Evolutionary conservation across 768 basidiomycete genomes (phyloP), one percentile per base, ranked within the genome.

Genomic region (Leccinum olivaceopallidum): DNA sequence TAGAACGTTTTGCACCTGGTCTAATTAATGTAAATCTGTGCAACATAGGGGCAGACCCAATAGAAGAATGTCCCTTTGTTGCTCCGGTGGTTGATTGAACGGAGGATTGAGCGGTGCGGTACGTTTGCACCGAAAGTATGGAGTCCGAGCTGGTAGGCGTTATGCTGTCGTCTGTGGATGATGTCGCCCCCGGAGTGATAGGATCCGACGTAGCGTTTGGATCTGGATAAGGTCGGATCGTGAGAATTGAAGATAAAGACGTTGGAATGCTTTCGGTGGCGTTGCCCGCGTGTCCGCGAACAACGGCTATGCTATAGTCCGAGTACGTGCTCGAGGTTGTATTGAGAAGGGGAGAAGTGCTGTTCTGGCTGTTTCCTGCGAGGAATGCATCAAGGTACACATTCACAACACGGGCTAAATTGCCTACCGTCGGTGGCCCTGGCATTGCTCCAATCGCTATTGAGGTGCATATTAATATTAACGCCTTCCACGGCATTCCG

Each of bases 21-120:
- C 89, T 92, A 67, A 94, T 81, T 34, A 95, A 80, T 22, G 93
- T 89, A 79, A 95, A 95, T 18, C 94, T 88, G 71, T 95, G 94
- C 3, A 93, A 80, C 55, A 87, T 79, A 0, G 85, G 81, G 1
- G 82, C 65, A 4, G 82, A 77, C 37, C 78, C 78, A 53, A 88
- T 81, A 7, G 88, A 89, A 2, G 89, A 90, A 20, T 89, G 86
- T 12, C 89, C 91, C 65, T 90, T 88, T 0, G 90, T 93, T 5
- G 91, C 91, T 16, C 79, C 80, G 2, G 90, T 82, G 39, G 79
- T 78, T 2, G 85, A 86, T 5, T 76, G 75, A 30, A 77, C 65
- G 3, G 79, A 79, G 26, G 78, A 75, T 24, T 79, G 76, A 9
- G 88, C 87, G 6, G 89, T 91, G 63, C 84, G 83, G 72, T 87